Evolutionary conservation across 1,284 basidiomycete genomes (phyloP).

Genomic region (Xanthoconium separans): DNA sequence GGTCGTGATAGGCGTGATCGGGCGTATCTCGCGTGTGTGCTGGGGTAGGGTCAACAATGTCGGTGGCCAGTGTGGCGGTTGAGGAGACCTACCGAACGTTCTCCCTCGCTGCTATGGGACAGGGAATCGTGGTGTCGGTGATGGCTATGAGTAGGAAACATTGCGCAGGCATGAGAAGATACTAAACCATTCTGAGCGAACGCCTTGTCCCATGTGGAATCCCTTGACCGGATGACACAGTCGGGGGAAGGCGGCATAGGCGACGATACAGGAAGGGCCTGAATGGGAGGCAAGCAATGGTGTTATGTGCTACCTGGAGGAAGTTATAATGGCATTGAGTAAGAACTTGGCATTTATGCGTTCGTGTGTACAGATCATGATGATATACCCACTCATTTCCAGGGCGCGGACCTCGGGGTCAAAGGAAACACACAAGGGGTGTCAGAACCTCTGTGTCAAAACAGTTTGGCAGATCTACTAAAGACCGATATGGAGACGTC

Average conservation of each 20-base stretch:
- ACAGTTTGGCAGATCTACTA: constrained; percentile 48
- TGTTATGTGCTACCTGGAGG: constrained; percentile 24
- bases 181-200: constrained; percentile 40
- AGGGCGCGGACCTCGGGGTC: constrained; percentile 42
- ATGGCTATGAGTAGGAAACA: constrained; percentile 33
- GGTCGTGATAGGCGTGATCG: constrained; percentile 38
- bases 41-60: constrained; percentile 16
- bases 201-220: constrained; percentile 37
- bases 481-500: constrained; percentile 46
- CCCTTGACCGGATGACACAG: constrained; percentile 30
- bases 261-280: constrained; percentile 23
- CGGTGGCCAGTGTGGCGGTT: constrained; percentile 9
- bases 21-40: constrained; percentile 31
- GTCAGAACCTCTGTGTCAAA: constrained; percentile 43
- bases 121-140: constrained; percentile 24
- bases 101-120: constrained; percentile 28
- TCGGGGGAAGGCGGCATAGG: constrained; percentile 33
- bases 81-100: constrained; percentile 22
- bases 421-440: constrained; percentile 44
- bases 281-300: constrained; percentile 23
- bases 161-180: constrained; percentile 36
- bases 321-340: constrained; percentile 32
- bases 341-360: constrained; percentile 39
- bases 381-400: constrained; percentile 40
- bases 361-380: constrained; percentile 37